Evolutionary conservation across 192 early-diverging fungal genomes (phyloP), one percentile per base, ranked within the genome.

Genomic region (Coemansia umbellata): DNA sequence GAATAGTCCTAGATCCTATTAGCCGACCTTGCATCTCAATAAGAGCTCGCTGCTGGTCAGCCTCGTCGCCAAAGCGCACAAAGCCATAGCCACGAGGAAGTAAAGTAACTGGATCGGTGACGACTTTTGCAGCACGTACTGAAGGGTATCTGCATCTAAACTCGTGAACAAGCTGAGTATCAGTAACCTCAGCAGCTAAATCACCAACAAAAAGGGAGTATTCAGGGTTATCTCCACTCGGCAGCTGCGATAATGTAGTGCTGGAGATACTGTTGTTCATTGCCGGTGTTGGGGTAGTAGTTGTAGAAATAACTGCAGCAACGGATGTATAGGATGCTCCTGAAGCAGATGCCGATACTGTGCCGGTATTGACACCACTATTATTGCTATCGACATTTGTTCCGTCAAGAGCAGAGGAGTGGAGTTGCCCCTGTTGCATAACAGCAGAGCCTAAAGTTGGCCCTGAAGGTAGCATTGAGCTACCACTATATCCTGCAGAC

Each of bases 201-300:
- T 98, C 96, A 41, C 96, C 96, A 11, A 98, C 96, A 85, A 98
- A 98, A 15, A 98, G 80, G 30, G 88, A 89, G 62, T 79, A 93
- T 69, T 98, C 94, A 22, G 87, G 86, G 11, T 78, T 84, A 13
- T 83, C 69, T 26, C 83, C 15, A 26, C 23, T 26, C 28, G 43
- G 1, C 11, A 27, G 43, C 13, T 26, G 43, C 0, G 43, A 8
- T 15, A 14, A 26, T 7, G 43, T 26, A 27, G 43, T 26, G 15
- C n/a, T 14, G 8, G 17, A 6, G 23, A 27, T 48, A 35, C 36
- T n/a, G 18, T 5, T 28, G 18, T n/a, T 22, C 17, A 45, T 10
- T 15, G 55, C 15, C 18, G 56, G 37, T 0, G 47, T 18, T 17
- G 31, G 50, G 36, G 50, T 21, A 27, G 42, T 31, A 13, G 31